Evolutionary conservation across 371 early-diverging fungal genomes (phyloP), one percentile per base, ranked within the genome.

Genomic region (Chytridium lagenaria): DNA sequence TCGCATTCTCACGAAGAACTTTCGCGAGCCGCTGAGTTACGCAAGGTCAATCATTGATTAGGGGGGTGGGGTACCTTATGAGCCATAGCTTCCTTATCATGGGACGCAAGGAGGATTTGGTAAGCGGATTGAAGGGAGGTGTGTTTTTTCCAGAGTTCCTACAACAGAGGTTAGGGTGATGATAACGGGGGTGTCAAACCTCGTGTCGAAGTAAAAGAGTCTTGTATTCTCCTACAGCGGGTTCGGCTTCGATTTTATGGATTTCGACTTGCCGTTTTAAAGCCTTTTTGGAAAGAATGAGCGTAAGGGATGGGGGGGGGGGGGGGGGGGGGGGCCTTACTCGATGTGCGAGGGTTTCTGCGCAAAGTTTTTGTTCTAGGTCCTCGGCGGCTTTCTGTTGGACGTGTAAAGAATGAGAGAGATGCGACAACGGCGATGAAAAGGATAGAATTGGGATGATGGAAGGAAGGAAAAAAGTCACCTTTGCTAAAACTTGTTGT

Each of bases 141-240:
- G 55, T 55, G 55, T 26, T 55, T 55, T 26, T 55, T 55, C 55
- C 55, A 55, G 10, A 55, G 55, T 7, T 55, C 55, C 44, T 44
- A 44, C 19, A 12, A 12, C 7, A 7, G 7, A 19, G 7, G 7
- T 12, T 12, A 44, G 44, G 44, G 44, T 19, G 44, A 12, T 19
- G 12, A 12, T 19, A 12, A 44, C 7, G 19, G 7, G 7, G 7
- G 12, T 44, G 44, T 7, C 44, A 12, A 12, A 44, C 44, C 55
- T 55, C 55, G 55, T 55, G 55, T 55, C 55, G 55, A 10, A 55
- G 55, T 10, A 55, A 26, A 10, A 55, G 55, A 7, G 55, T 15
- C 26, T 55, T 55, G 55, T 55, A 55, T 28, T 55, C 55, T 55
- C 55, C 55, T 10, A 55, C 26, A 16, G 55, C 55, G 30, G 55